A percentile compares a stretch with the other conserved stretches of the same genome.
These are phyloP conservation scores for Sphaerulina populicola DNA, from an alignment of 2,329 filamentous ascomycete species.

Conservation along the genomic window DNA sequence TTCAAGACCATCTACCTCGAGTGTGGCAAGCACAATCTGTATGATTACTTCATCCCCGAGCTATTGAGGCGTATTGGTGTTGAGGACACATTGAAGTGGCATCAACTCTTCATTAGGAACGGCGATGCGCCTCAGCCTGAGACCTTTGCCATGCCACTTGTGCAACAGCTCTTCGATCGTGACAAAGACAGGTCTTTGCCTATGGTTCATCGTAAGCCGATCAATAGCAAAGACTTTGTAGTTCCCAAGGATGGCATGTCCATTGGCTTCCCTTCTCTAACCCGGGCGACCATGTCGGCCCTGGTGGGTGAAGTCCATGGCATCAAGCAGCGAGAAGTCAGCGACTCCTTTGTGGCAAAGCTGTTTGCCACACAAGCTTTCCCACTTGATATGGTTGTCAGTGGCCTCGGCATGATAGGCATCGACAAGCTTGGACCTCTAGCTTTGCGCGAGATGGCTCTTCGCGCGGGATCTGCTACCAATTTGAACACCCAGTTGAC, in stretches of 20 bases:
- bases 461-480: conserved; percentile 51
- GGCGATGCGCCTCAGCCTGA: conserved; percentile 34
- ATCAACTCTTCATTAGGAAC: conserved; percentile 33
- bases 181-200: conserved; percentile 21
- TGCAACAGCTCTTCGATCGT: conserved; percentile 24
- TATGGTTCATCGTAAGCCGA: conserved; percentile 12
- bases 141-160: conserved; percentile 27
- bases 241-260: neutral
- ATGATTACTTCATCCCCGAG: conserved; percentile 36
- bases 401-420: conserved; percentile 61
- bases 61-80: conserved; percentile 27
- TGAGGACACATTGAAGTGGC: conserved; percentile 34
- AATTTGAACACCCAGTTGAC: conserved; percentile 53
- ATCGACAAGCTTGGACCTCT: conserved; percentile 64
- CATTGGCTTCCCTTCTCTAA: conserved; percentile 15
- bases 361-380: conserved; percentile 73
- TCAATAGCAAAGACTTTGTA: neutral
- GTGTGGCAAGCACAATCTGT: conserved; percentile 33
- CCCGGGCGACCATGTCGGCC: conserved; percentile 24
- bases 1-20: conserved; percentile 34
- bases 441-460: conserved; percentile 67
- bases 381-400: conserved; percentile 62
- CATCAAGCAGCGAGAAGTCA: conserved; percentile 42
- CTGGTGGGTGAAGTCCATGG: conserved; percentile 36
- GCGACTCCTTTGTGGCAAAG: conserved; percentile 65